A percentile compares a stretch with the other conserved stretches of the same genome.
Conservation (phyloP, 805 yeast genomes). For the Saturnispora bothae region DNA sequence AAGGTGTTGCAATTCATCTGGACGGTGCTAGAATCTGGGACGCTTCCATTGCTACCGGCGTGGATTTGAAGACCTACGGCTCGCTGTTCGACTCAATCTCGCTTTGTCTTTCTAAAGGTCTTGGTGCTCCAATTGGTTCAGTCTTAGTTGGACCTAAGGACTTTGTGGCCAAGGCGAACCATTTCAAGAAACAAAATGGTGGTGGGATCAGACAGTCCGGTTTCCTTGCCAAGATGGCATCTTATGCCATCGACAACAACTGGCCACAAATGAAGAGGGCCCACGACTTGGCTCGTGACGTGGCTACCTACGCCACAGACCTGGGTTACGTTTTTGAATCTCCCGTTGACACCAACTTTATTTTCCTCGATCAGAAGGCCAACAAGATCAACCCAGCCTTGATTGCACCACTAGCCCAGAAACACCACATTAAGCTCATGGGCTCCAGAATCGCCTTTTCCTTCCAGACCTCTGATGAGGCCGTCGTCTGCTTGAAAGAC, state of each 20-base stretch:
- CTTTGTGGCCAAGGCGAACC: conserved; percentile 62
- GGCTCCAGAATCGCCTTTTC: conserved; percentile 80
- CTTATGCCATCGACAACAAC: conserved; percentile 62
- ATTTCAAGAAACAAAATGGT: conserved; percentile 85
- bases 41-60: conserved; percentile 65
- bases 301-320: conserved; percentile 39
- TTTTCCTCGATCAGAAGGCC: conserved; percentile 51
- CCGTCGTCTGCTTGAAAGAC: conserved; percentile 51
- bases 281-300: conserved; percentile 40
- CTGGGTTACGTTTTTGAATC: conserved; percentile 48
- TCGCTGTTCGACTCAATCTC: conserved; percentile 76
- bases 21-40: conserved; percentile 95
- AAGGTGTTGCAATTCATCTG: conserved; percentile 57
- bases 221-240: conserved; percentile 69
- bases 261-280: conserved; percentile 43
- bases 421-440: conserved; percentile 52
- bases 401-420: conserved; percentile 30
- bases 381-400: conserved; percentile 45
- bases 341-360: conserved; percentile 79
- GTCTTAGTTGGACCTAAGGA: conserved; percentile 59
- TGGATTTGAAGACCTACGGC: conserved; percentile 61
- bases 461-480: conserved; percentile 46
- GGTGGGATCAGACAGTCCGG: conserved; percentile 93
- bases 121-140: conserved; percentile 93
- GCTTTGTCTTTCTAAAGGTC: conserved; percentile 78